A percentile compares a stretch with the other conserved stretches of the same genome.
Evolutionary conservation across 208 protist genomes (phyloP).

Genomic region (Spongospora subterranea): DNA sequence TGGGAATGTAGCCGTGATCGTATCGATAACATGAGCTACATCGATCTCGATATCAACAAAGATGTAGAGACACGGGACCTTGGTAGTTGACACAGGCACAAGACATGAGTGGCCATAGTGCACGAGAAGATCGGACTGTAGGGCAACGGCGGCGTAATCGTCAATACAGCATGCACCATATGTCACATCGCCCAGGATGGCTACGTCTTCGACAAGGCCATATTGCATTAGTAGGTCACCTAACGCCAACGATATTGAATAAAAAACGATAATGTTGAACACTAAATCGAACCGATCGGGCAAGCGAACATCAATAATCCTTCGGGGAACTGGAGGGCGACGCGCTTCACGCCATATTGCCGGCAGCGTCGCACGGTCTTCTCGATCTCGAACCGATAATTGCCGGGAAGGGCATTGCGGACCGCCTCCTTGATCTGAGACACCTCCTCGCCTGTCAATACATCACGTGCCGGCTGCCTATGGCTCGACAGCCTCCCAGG

Average conservation of each 20-base stretch:
- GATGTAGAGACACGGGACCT: conserved; percentile 95
- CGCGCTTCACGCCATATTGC: conserved; percentile 81
- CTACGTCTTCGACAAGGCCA: conserved; percentile 86
- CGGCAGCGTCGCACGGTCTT: conserved; percentile 94
- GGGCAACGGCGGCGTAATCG: conserved; percentile 90
- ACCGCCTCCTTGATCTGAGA: neutral
- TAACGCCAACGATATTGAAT: neutral
- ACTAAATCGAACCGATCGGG: conserved; percentile 93
- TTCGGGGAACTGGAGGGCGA: conserved; percentile 98
- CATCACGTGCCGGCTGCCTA: neutral
- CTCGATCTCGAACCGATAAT: conserved; percentile 98
- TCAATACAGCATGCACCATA: conserved; percentile 99
- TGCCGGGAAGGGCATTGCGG: conserved; percentile 81
- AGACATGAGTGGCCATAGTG: conserved; percentile 98
- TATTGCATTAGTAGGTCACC: conserved; percentile 68
- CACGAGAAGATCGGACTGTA: conserved; percentile 96
- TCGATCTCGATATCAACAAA: conserved; percentile 99
- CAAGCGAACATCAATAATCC: conserved; percentile 95
- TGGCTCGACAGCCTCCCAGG: too few species aligned
- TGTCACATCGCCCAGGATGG: conserved; percentile 96
- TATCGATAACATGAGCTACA: conserved; percentile 86
- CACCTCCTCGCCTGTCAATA: neutral
- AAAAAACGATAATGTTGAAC: neutral
- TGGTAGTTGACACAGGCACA: conserved; percentile 64
- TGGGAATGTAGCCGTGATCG: neutral